Conservation (phyloP, 2,329 filamentous ascomycete genomes). For the Ophiostoma tasmaniense region DNA sequence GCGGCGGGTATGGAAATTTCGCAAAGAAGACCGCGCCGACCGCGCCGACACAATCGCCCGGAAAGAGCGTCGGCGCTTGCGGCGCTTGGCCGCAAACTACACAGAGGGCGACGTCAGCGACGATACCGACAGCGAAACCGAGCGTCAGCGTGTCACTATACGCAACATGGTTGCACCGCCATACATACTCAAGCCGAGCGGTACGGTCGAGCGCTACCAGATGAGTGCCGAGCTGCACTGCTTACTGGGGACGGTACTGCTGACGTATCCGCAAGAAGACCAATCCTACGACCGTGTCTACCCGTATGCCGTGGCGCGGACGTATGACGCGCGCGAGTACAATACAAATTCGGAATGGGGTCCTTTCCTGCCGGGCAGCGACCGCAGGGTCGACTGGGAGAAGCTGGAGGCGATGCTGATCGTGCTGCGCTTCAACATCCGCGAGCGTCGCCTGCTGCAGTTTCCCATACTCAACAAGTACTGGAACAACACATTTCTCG, state of each 20-base stretch:
- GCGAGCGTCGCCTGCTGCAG: constrained; percentile 36
- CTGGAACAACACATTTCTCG: constrained; percentile 49
- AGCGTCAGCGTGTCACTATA: neutral
- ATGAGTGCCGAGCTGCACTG: constrained; percentile 63
- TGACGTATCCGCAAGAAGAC: constrained; percentile 27
- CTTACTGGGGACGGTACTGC: constrained; percentile 55
- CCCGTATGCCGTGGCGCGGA: constrained; percentile 56
- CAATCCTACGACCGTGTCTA: constrained; percentile 34
- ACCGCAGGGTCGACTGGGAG: constrained; percentile 58
- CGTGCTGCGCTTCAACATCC: constrained; percentile 56
- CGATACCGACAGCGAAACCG: neutral
- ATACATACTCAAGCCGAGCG: constrained; percentile 15
- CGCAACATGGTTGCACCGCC: neutral
- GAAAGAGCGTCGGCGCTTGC: neutral
- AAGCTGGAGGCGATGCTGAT: constrained; percentile 65
- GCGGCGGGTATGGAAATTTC: neutral
- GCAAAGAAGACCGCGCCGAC: neutral
- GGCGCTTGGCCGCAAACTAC: neutral
- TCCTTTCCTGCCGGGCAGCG: constrained; percentile 58
- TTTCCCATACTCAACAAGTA: constrained; percentile 38
- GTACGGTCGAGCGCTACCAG: constrained; percentile 42
- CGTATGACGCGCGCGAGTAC: constrained; percentile 68
- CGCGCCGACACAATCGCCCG: neutral
- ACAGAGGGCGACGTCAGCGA: neutral
- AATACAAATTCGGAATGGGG: constrained; percentile 57